phyloP scores from a whole-genome alignment of 1,284 basidiomycete genomes.

The Schizophyllum commune region DNA sequence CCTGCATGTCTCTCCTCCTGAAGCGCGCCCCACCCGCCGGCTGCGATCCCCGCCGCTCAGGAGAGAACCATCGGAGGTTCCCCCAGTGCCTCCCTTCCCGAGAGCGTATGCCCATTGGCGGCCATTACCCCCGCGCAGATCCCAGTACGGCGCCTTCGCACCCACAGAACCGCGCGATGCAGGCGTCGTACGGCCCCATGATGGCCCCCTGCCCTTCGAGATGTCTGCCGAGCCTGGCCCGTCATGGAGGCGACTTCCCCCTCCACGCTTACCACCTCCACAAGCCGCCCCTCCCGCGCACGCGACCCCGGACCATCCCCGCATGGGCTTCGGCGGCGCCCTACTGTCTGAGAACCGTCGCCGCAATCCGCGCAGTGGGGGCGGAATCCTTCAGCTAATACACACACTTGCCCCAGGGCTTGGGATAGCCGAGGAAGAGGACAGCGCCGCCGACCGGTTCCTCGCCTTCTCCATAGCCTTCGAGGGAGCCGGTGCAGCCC shows the following conservation, averaged over 20 bases:
- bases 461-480: conserved; percentile 5
- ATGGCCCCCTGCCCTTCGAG: not conserved
- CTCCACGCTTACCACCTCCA: conserved; percentile 7
- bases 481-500: not conserved
- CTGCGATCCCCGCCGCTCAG: not conserved
- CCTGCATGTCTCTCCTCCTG: not conserved
- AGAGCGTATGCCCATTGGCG: not conserved
- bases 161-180: not conserved
- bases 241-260: not conserved
- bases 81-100: not conserved
- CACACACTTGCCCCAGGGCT: conserved; percentile 48
- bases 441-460: conserved; percentile 5
- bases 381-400: not conserved
- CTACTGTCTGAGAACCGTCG: conserved; percentile 36
- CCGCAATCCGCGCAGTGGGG: not conserved
- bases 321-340: conserved; percentile 67
- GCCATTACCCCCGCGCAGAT: not conserved
- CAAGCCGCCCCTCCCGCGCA: conserved; percentile 32
- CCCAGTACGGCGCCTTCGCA: not conserved
- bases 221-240: not conserved
- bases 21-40: not conserved
- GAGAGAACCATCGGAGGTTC: not conserved
- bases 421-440: conserved; percentile 47
- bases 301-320: conserved; percentile 41
- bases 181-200: not conserved